These are phyloP conservation scores for Neurospora sp. DNA, from an alignment of 495 filamentous ascomycete genomes.

Conservation along the genomic window DNA sequence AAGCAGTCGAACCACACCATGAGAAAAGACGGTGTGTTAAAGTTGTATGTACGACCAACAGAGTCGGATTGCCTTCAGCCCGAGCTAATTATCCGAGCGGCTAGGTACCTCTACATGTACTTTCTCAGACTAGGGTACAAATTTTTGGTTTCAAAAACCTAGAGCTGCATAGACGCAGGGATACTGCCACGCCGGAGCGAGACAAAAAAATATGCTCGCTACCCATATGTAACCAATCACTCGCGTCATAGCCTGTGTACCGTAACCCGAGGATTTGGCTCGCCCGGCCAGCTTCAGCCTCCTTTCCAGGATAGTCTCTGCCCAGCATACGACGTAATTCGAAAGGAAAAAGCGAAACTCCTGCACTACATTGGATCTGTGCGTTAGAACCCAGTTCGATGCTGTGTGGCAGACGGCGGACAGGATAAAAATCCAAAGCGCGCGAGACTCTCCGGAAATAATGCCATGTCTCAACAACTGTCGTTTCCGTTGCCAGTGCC, in stretches of 20 bases:
- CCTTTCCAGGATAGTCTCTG: neutral
- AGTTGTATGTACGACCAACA: too few species aligned
- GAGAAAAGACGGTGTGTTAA: too few species aligned
- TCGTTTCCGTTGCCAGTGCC: neutral
- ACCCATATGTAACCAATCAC: slow-evolving; percentile 2
- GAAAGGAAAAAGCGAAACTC: slow-evolving; percentile 13
- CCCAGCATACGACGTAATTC: slow-evolving; percentile 6
- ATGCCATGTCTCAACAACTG: neutral
- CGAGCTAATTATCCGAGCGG: too few species aligned
- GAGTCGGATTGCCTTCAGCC: too few species aligned
- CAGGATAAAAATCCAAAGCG: slow-evolving; percentile 9
- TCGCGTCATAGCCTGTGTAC: neutral
- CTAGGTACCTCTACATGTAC: too few species aligned
- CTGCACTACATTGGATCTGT: neutral
- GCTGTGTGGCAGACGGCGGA: slow-evolving; percentile 8
- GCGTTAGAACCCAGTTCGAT: neutral
- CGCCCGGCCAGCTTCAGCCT: neutral
- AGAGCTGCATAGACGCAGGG: neutral
- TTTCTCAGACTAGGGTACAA: too few species aligned
- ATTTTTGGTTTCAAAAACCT: neutral
- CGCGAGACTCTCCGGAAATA: neutral
- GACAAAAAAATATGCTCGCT: neutral
- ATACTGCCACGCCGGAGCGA: slow-evolving; percentile 1
- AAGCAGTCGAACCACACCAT: too few species aligned
- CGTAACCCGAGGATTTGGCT: neutral